Conservation (phyloP, 305 asterid genomes). For the Fraxinus albicans region DNA sequence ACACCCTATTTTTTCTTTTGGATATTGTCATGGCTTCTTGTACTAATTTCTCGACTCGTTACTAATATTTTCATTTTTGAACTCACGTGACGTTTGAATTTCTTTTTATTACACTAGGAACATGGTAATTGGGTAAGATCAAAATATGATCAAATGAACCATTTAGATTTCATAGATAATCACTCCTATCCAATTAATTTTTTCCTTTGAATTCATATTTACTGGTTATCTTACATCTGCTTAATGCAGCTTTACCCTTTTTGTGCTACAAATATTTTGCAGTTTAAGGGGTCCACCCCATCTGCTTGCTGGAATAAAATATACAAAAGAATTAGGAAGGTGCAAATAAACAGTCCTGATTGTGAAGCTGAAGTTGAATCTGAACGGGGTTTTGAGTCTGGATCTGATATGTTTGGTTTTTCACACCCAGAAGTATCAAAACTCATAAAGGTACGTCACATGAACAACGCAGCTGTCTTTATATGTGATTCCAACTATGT, state of each 20-base stretch:
- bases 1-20: not conserved
- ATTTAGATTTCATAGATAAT: not conserved
- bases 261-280: slow-evolving; percentile 8
- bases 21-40: not conserved
- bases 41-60: not conserved
- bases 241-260: slow-evolving; percentile 8
- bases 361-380: slow-evolving; percentile 37
- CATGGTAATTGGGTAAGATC: not conserved
- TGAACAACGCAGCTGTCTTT: slow-evolving; percentile 17
- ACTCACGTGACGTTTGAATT: not conserved
- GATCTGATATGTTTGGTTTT: slow-evolving; percentile 85
- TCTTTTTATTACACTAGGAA: not conserved
- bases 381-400: slow-evolving; percentile 61
- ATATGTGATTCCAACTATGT: slow-evolving; percentile 5
- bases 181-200: not conserved
- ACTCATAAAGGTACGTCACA: slow-evolving; percentile 65
- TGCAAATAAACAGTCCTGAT: slow-evolving; percentile 46
- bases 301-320: slow-evolving; percentile 90
- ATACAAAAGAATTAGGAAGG: slow-evolving; percentile 60
- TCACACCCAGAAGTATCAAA: slow-evolving; percentile 76
- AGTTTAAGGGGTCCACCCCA: slow-evolving; percentile 64
- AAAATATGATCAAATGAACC: not conserved
- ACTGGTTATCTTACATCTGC: slow-evolving; percentile 11
- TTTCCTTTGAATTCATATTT: not conserved
- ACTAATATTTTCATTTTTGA: not conserved